Base-by-base conservation (phyloP, 2,329 filamentous ascomycete species). In the Botryotinia calthae region DNA sequence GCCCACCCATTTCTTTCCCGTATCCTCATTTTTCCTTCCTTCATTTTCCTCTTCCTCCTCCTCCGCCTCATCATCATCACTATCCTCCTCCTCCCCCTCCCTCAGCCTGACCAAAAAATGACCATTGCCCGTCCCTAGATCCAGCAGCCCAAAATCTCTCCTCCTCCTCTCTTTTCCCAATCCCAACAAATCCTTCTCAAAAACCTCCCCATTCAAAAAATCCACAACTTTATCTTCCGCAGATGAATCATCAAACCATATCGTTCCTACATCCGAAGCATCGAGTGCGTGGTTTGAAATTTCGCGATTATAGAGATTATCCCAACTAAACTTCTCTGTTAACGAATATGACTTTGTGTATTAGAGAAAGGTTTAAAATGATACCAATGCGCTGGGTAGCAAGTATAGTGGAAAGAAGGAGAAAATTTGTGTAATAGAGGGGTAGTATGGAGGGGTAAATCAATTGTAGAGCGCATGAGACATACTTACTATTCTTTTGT, bases 181-280 rank as follows among this genome's bases (percentile, higher is more conserved):
- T 1, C 70, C 70, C 1, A 79, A 68, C 20, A 79, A 66, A 2
- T 71, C 65, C 22, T 75, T 64, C 25, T 69, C 69, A 1, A 74
- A 66, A 46, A 80, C 73, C 40, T 76, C 73, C 34, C 73, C 66
- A 6, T 76, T 62, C 12, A 81, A 76, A 95, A 90, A n/a, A 86
- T 83, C 82, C 37, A 97, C 83, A 74, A 97, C 89, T 80, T 95
- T 95, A 75, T 90, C 86, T 80, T 97, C 93, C 75, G 96, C 96
- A 79, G 92, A 90, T 46, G 94, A 93, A 84, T 98, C 96, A 81
- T 94, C 92, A 87, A 99, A 99, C 96, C 96, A 99, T 78, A 96
- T 90, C 44, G 94, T 97, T 77, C 95, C 95, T 74, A 91, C 91
- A 84, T 97, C 93, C 72, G 87, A 83, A 16, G 93, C 89, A 83